These are phyloP conservation scores for Dactylellina sp. DNA, from an alignment of 2,329 filamentous ascomycete genomes.

Conservation along the genomic window DNA sequence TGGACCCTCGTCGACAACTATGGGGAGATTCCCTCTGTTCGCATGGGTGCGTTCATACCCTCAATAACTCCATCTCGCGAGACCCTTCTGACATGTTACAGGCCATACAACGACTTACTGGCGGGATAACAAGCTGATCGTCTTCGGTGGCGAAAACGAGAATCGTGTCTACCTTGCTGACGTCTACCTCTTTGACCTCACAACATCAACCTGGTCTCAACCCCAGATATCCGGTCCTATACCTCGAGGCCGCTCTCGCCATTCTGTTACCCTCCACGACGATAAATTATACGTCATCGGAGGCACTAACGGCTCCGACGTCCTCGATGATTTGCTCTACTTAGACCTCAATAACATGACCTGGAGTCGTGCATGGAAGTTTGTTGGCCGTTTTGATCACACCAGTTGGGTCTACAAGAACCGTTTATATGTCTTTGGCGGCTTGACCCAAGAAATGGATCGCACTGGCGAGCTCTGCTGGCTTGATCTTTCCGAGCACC, in stretches of 20 bases:
- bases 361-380: constrained; percentile 96
- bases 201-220: constrained; percentile 94
- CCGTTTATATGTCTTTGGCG: constrained; percentile 96
- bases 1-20: constrained; percentile 99
- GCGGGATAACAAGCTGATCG: constrained; percentile 91
- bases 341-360: constrained; percentile 97
- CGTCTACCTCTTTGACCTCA: constrained; percentile 93
- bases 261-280: constrained; percentile 93
- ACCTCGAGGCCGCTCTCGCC: constrained; percentile 88
- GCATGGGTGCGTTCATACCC: constrained; percentile 79
- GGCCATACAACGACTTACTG: constrained; percentile 95
- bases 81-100: constrained; percentile 65
- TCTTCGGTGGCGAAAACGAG: constrained; percentile 98
- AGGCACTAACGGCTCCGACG: constrained; percentile 89
- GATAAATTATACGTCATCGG: constrained; percentile 97
- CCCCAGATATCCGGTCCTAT: constrained; percentile 85
- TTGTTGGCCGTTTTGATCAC: constrained; percentile 94
- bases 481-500: constrained; percentile 91
- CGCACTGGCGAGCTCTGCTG: constrained; percentile 96
- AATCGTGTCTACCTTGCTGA: constrained; percentile 95
- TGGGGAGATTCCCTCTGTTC: constrained; percentile 94
- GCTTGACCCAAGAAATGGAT: constrained; percentile 95
- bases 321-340: constrained; percentile 95
- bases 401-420: constrained; percentile 90
- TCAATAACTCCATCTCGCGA: constrained; percentile 34